Conservation (phyloP, 345 rosid species). For the Dipteronia dyeriana region DNA sequence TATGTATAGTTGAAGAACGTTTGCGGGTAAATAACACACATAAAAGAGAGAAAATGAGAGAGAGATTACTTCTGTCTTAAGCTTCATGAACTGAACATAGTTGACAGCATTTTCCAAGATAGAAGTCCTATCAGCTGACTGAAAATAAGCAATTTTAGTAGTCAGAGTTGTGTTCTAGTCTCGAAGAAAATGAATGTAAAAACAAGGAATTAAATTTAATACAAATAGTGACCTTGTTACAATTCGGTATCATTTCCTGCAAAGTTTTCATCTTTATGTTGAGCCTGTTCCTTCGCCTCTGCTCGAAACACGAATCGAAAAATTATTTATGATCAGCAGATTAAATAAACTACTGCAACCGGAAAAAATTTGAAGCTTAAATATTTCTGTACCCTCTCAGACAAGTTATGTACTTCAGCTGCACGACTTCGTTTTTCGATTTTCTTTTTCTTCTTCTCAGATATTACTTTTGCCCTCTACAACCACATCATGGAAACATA, state of each 20-base stretch:
- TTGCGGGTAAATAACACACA: too few species aligned
- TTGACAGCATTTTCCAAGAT: conserved; percentile 23
- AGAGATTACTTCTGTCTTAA: conserved; percentile 22
- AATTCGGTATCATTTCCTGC: conserved; percentile 28
- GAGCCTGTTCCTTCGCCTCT: conserved; percentile 30
- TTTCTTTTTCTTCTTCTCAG: not conserved
- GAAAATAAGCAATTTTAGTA: not conserved
- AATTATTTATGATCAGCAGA: not conserved
- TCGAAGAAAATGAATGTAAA: not conserved
- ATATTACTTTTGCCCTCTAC: not conserved
- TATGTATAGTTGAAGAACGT: too few species aligned
- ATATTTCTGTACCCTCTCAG: conserved; percentile 25
- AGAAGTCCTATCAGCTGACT: conserved; percentile 28
- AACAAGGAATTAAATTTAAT: too few species aligned
- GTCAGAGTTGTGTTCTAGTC: not conserved
- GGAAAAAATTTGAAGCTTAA: too few species aligned
- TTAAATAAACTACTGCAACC: not conserved
- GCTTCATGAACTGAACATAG: conserved; percentile 21
- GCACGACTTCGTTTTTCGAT: conserved; percentile 24
- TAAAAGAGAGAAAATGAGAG: not conserved
- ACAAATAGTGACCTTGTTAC: conserved; percentile 21
- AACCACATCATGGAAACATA: not conserved
- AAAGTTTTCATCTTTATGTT: conserved; percentile 24
- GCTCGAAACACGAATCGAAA: not conserved
- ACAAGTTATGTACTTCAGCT: conserved; percentile 27